Evolutionary conservation across 352 stramenopile species (phyloP).

Genomic region (Globisporangium okanoganense): DNA sequence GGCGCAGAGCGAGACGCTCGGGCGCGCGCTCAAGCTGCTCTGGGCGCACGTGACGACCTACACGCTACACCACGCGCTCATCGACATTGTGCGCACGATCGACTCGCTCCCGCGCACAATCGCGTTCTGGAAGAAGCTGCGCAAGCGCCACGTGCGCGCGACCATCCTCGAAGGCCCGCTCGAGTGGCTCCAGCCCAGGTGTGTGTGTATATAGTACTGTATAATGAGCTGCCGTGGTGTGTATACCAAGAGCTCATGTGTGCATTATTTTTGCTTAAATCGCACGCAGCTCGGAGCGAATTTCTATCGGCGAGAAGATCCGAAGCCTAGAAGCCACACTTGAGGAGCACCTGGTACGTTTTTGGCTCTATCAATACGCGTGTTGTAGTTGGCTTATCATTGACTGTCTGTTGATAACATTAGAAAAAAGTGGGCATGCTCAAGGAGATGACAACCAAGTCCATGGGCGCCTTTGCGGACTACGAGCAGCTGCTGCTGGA

Average conservation of each 20-base stretch:
- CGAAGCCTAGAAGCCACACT: conserved; percentile 65
- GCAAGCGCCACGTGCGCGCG: conserved; percentile 41
- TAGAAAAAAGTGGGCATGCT: conserved; percentile 69
- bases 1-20: conserved; percentile 29
- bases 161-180: conserved; percentile 47
- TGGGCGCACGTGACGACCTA: conserved; percentile 64
- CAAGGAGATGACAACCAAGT: conserved; percentile 55
- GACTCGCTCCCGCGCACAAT: conserved; percentile 69
- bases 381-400: not conserved
- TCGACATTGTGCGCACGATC: conserved; percentile 56
- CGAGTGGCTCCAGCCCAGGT: conserved; percentile 62
- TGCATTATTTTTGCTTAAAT: not conserved
- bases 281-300: conserved; percentile 37
- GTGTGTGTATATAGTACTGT: not conserved
- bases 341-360: conserved; percentile 53
- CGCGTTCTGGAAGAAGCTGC: conserved; percentile 63
- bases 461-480: conserved; percentile 23
- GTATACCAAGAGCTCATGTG: not conserved
- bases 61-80: conserved; percentile 50
- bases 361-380: not conserved
- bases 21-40: conserved; percentile 34
- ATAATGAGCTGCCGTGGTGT: no score
- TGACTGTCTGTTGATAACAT: not conserved
- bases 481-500: conserved; percentile 30
- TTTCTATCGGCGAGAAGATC: conserved; percentile 55